Base-by-base conservation (phyloP, 495 filamentous ascomycete species). In the Penicillium longicatenatum region DNA sequence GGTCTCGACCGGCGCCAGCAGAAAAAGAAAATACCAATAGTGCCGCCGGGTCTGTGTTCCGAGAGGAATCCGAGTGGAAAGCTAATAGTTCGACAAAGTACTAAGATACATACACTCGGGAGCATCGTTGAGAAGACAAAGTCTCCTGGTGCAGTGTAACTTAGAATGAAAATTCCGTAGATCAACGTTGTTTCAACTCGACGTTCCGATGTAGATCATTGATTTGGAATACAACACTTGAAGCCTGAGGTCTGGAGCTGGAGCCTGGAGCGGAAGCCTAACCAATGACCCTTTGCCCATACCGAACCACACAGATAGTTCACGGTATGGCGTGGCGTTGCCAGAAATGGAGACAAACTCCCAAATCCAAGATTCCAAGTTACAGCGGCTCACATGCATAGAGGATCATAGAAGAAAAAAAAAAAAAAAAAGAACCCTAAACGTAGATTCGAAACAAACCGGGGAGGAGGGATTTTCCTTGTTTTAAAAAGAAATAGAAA, bases 11-110 rank as follows among this genome's bases (percentile, higher is more conserved):
- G 21, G 37, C 21, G 31, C 33, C 11, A 41, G 16, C 21, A 29
- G 17, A 59, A 50, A 59, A 50, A 29, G 54, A 50, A 35, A 19
- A 35, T 33, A 20, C 30, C 57, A 59, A 59, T 59, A 54, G 45
- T 26, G 33, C 50, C 17, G 31, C 26, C 33, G 50, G 50, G 30
- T 33, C 6, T 0, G 3, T 2, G 6, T 35, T 43, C 57, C 24
- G 39, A 26, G 31, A 22, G 29, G 50, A 16, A 9, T 50, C 21
- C 7, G 24, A 49, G 51, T 12, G 19, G 16, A n/a, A 39, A 39
- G 14, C 8, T 17, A 16, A n/a, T 17, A 16, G 6, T 39, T 39
- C 37, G 17, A 5, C 37, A 21, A 46, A 46, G 37, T 39, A 39
- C 37, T 11, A 12, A 4, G 33, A 37, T 12, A 37, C 14, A 39